Base-by-base conservation (phyloP, 2,329 filamentous ascomycete genomes). In the Curvularia eragrostidis region DNA sequence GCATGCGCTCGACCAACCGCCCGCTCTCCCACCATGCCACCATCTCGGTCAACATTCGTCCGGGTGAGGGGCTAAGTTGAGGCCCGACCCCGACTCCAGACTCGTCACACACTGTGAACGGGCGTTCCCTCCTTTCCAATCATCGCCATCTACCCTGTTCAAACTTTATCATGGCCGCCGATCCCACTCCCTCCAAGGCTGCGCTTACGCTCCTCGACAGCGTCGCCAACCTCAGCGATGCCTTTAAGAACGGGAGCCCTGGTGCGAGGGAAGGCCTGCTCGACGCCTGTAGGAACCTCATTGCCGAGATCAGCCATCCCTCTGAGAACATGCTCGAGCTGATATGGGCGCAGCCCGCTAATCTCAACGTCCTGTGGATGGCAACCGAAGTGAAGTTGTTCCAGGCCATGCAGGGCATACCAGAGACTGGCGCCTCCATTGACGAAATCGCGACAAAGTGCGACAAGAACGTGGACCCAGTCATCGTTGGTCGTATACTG, bases 401-500 rank as follows among this genome's bases (percentile, higher is more conserved):
- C 51, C 58, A 69, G 21, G 65, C 67, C 4, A 62, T 71, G 62
- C 26, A 52, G 19, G 18, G 36, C 1, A 42, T 62, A 1, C 61
- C 62, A 1, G 46, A 56, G 0, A 38, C 51, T 1, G 68, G 68
- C 19, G 58, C 62, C 8, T 47, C 41, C 39, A 50, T 58, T 21
- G 21, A 23, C 1, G 50, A 62, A 7, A 71, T 71, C 44, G 64
- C 67, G 9, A 28, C 44, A n/a, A 59, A 49, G 32, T 59, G 65
- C 52, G 28, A 52, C 30, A 55, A 58, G 12, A 39, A 64, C 4
- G 56, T 62, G 6, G 65, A 68, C 24, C 56, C 64, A 0, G 43
- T 67, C n/a, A 55, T 71, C 12, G 64, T 71, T 13, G 67, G 59
- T 3, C 65, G 68, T 49, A 68, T 72, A 66, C 62, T 72, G 8